phyloP scores from a whole-genome alignment of 148 eudicot species.

The Cornus kousa region DNA sequence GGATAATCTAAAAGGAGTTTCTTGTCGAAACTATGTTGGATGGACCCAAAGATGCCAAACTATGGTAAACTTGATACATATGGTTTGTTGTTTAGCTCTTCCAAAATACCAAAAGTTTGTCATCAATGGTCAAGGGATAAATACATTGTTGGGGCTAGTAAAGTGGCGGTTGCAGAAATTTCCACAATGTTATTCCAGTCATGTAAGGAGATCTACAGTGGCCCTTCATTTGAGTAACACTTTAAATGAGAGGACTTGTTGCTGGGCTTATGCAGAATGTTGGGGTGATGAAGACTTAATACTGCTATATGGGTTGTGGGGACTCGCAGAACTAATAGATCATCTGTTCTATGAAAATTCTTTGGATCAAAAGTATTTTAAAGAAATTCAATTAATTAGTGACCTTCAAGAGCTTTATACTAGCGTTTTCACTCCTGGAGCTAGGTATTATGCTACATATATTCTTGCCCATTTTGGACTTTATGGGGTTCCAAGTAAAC shows the following conservation, averaged over 20 bases:
- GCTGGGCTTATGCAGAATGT: conserved; percentile 41
- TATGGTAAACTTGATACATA: conserved; percentile 48
- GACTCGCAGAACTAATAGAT: conserved; percentile 60
- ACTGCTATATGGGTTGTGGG: conserved; percentile 63
- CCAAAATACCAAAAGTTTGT: conserved; percentile 39
- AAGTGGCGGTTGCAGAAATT: conserved; percentile 51
- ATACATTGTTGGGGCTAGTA: conserved; percentile 40
- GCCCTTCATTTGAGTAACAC: conserved; percentile 43
- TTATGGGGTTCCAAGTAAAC: conserved; percentile 70
- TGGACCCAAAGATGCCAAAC: conserved; percentile 46
- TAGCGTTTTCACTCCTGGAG: conserved; percentile 43
- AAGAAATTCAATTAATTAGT: conserved; percentile 45
- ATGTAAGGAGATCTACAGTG: conserved; percentile 34
- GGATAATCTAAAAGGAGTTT: conserved; percentile 35
- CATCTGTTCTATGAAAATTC: conserved; percentile 23
- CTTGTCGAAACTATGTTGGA: conserved; percentile 31
- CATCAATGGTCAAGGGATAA: conserved; percentile 44
- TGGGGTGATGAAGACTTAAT: conserved; percentile 76
- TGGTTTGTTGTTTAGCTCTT: conserved; percentile 59
- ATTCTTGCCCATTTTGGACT: conserved; percentile 59
- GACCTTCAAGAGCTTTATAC: conserved; percentile 45
- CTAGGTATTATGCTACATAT: conserved; percentile 70
- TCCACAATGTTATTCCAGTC: too few relatives aligned
- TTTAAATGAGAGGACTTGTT: conserved; percentile 43
- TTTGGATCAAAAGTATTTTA: conserved; percentile 28